Evolutionary conservation across 225 moss, liverwort and hornwort genomes (phyloP), one percentile per base, ranked within the genome.

Genomic region (Rhytidiadelphus loreus): DNA sequence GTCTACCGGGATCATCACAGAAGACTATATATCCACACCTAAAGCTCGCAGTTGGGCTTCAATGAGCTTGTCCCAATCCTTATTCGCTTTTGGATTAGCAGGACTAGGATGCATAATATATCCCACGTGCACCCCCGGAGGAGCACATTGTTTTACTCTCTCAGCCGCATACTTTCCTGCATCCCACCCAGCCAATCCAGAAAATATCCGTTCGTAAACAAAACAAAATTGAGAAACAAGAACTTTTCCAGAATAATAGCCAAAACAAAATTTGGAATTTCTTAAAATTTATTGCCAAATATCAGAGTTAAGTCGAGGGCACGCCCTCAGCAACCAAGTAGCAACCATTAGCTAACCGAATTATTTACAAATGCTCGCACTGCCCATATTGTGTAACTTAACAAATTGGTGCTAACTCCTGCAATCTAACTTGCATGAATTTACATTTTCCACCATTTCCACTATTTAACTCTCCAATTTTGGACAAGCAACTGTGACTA

Each of bases 61-160:
- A 33, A 94, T 93, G n/a, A 81, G 57, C 85, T 92, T 92, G 87
- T 93, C 93, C 95, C 94, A 95, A 82, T 91, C 78, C 85, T 94
- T 95, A 68, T 93, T 95, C 8, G 94, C 95, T 90, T 92, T 93
- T 5, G 93, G 95, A 88, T 95, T 95, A 28, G 95, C 94, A 39
- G 94, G 94, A 80, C 95, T 95, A 26, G 95, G 95, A 77, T 95
- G 95, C 92, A 95, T 89, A 52, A 95, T 94, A 59, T 87, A 77
- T 69, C 95, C 94, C 65, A 94, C 91, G 52, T 44, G 70, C 55
- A 85, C 88, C 50, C 91, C 94, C 78, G 88, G 81, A 88, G 90
- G 88, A 80, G 89, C 92, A 86, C 94, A 94, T 74, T 93, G 57
- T n/a, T 91, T 91, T 48, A 79, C 83, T 87, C 91, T 92, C 71